A percentile compares a stretch with the other conserved stretches of the same genome.
Conservation (phyloP, 169 alveolate species). For the Plasmodium vinckei region DNA sequence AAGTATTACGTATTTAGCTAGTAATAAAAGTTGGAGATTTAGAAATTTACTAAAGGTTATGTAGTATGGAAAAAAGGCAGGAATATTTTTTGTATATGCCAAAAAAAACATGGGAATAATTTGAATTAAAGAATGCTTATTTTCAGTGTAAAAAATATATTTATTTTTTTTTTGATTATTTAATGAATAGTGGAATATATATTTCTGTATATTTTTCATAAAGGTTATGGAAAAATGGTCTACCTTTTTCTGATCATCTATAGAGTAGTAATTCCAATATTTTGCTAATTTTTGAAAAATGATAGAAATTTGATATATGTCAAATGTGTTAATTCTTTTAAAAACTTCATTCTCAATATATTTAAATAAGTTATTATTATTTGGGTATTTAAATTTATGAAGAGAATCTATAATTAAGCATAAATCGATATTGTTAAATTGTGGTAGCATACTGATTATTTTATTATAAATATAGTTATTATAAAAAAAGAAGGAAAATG, state of each 20-base stretch:
- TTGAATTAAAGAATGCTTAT: constrained; percentile 42
- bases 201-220: constrained; percentile 42
- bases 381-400: background rate
- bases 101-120: constrained; percentile 65
- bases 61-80: constrained; percentile 28
- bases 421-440: constrained; percentile 44
- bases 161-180: constrained; percentile 8
- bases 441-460: constrained; percentile 7
- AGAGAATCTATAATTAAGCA: constrained; percentile 21
- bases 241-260: background rate
- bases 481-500: background rate
- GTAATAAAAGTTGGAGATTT: constrained; percentile 9
- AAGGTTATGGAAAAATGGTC: constrained; percentile 13
- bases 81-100: constrained; percentile 27
- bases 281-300: constrained; percentile 32
- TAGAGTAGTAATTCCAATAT: constrained; percentile 5
- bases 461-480: constrained; percentile 25
- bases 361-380: background rate
- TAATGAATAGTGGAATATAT: constrained; percentile 16
- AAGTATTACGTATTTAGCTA: constrained; percentile 13
- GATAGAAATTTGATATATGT: constrained; percentile 31
- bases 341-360: constrained; percentile 32
- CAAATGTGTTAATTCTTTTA: constrained; percentile 33
- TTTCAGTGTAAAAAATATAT: constrained; percentile 29
- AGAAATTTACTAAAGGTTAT: constrained; percentile 19